Base-by-base conservation (phyloP, 805 yeast genomes). In the Starmerella floricola region DNA sequence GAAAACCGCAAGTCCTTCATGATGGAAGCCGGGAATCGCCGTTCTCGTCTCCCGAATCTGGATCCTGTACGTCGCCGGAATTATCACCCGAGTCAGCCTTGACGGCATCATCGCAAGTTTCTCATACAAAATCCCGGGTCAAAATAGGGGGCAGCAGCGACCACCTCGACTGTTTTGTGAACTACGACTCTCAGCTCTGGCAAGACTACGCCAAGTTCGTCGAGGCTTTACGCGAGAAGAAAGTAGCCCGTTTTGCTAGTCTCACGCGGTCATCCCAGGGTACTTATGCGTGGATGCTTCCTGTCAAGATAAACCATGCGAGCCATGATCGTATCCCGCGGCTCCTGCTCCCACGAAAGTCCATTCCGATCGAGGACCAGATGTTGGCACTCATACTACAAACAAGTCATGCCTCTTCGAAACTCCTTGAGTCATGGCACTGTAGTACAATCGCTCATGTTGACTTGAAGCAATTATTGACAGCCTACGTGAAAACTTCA, bases 181-280 rank as follows among this genome's bases (percentile, higher is more conserved):
- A 47, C 32, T 44, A 44, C 23, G 50, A 47, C 24, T 40, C 46
- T 3, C 41, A 45, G 39, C 32, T 47, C 8, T 47, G 50, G 50
- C 27, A 24, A 21, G 41, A 40, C 17, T 47, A 47, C 32, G 16
- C 19, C 16, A 34, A 31, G 13, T 47, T 47, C 20, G 41, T 47
- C 19, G 29, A 19, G 8, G 43, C 44, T 8, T 29, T 44, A 12
- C 15, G 19, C 13, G 27, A 38, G 5, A 34, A 37, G 3, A 3
- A 23, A 2, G 33, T 41, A 16, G 48, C 50, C 12, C 15, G 21
- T 10, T 47, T 47, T 28, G 38, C 19, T 13, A 19, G 31, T 3
- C 8, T 47, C 27, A 19, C 24, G 34, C 17, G 13, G 11, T 18
- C 34, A 5, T n/a, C 15, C 15, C 20, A 34, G 4, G 50, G 50